Conservation (phyloP, 2,329 filamentous ascomycete species). For the Sarocladiaceae sp. region DNA sequence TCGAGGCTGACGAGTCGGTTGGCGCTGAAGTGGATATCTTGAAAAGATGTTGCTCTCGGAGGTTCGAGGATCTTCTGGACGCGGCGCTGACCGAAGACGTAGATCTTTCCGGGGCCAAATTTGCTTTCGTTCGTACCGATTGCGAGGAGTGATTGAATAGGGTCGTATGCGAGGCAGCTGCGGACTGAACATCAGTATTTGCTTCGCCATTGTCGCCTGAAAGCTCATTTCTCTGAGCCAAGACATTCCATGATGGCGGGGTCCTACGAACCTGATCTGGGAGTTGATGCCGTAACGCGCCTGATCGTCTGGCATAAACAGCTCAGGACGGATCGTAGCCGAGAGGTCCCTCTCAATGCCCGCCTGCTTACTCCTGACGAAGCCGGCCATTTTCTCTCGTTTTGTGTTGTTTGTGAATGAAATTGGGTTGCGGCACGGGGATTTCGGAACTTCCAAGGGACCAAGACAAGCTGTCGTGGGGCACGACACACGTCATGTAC, state of each 20-base stretch:
- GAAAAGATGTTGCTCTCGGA: constrained; percentile 68
- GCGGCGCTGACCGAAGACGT: constrained; percentile 78
- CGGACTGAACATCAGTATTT: too few species aligned
- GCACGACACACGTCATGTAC: constrained; percentile 10
- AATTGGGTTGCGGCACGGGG: too few species aligned
- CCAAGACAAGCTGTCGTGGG: constrained; percentile 9
- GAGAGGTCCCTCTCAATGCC: constrained; percentile 92
- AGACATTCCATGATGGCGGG: constrained; percentile 12
- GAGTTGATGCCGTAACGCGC: constrained; percentile 79
- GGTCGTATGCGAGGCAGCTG: constrained; percentile 85
- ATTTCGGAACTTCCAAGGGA: neutral
- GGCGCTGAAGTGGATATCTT: constrained; percentile 75
- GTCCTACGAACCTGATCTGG: constrained; percentile 53
- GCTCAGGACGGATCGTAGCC: constrained; percentile 68
- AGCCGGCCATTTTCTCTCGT: constrained; percentile 64
- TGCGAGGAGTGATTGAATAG: constrained; percentile 87
- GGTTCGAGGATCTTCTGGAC: constrained; percentile 73
- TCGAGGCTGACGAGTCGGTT: constrained; percentile 84
- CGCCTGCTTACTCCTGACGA: constrained; percentile 87
- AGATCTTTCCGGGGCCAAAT: constrained; percentile 83
- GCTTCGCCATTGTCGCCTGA: too few species aligned
- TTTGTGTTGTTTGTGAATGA: neutral
- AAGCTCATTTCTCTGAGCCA: constrained; percentile 4
- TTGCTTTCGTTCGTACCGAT: constrained; percentile 85
- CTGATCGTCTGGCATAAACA: constrained; percentile 82